Base-by-base conservation (phyloP, 2,329 filamentous ascomycete species). In the Colletotrichum sp. region DNA sequence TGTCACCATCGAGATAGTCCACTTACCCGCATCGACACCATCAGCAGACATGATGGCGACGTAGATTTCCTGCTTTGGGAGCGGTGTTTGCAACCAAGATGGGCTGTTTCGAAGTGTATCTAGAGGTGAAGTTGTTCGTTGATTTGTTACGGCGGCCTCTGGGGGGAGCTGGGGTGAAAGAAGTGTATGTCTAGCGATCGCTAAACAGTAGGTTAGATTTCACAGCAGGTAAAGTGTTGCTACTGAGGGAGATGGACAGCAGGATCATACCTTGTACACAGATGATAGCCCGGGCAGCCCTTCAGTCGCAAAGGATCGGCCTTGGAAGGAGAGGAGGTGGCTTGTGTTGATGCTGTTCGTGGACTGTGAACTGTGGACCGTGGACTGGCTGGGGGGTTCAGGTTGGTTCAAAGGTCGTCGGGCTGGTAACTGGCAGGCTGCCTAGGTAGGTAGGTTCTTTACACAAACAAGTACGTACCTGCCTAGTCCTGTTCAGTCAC, bases 11-110 rank as follows among this genome's bases (percentile, higher is more conserved):
- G 12, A 13, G 21, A n/a, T 66, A 13, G 29, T 11, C 29, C 36
- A 58, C 74, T 69, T 34, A 76, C 74, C 65, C 18, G 72, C 64
- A 72, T 76, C 74, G 21, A 58, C 74, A 57, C 64, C 69, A 31
- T 76, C 74, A 9, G 65, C 66, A 43, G 74, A 72, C 74, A 76
- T 76, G n/a, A 67, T 72, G 29, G 58, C 38, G 66, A 13, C 51
- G 61, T 31, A 24, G 12, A 33, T 31, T 27, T 74, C 57, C 55
- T 63, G 29, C 61, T 36, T 21, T 5, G 34, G 55, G n/a, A 67
- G 55, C 24, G 18, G 16, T 27, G 24, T 47, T 72, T 18, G 43
- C n/a, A 51, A 51, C 13, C 43, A 51, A 51, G 11, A 21, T n/a
- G 43, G 43, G 43, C 43, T 51, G 43, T 51, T 51, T 21, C 31